Evolutionary conservation across 306 rosid species (phyloP), one percentile per base, ranked within the genome.

Genomic region (Gastrolobium villosum): DNA sequence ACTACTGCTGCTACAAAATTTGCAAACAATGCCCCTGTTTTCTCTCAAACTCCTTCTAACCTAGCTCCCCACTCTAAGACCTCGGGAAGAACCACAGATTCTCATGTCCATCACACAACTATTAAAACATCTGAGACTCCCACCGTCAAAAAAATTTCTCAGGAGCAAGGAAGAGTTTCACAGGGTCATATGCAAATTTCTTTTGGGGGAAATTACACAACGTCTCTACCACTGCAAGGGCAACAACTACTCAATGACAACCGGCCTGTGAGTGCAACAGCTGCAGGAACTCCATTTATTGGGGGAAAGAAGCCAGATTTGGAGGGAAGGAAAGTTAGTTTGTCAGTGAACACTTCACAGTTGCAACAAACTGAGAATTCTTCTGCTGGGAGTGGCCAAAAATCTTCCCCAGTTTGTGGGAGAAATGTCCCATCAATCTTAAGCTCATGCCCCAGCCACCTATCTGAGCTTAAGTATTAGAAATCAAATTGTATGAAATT

Each of bases 141-240:
- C 44, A 66, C 63, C 49, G 53, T 74, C 45, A 81, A 56, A 75
- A 75, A 9, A 26, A 45, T 76, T 64, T 57, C 83, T 53, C 89
- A 81, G 62, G 90, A 84, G 74, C 86, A 87, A 66, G 91, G 88
- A 65, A 86, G 82, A 79, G 70, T 64, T 72, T 81, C 82, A 65
- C 86, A 69, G 30, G 90, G 91, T 68, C 92, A 79, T 71, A 85
- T 81, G 78, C 94, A 83, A 81, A 86, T 91, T 83, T 91, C 94
- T 39, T 91, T 91, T 70, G 91, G 82, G 32, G 93, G 87, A 79
- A 82, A 88, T 79, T 71, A 71, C 82, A 67, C 59, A 14, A 65
- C 87, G n/a, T 41, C 89, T 65, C 68, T 54, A 57, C 69, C 89
- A 60, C 61, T 70, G 28, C 75, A 73, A 26, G 82, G 80, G 84